Conservation (phyloP, 78 protist genomes). For the Cyanophora paradoxa region DNA sequence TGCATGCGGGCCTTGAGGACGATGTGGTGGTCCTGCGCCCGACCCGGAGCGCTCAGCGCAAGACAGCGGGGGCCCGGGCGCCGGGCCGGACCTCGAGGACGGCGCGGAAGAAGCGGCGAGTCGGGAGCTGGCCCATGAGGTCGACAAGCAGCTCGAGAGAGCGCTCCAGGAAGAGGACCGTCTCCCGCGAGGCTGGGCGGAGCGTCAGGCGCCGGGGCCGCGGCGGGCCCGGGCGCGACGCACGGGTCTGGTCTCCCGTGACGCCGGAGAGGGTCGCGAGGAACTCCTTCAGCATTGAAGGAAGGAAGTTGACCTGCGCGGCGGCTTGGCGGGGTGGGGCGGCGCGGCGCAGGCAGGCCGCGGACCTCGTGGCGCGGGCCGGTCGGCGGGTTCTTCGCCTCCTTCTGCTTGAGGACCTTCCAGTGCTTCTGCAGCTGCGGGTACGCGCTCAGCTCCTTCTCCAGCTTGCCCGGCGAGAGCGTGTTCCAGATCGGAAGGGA, state of each 20-base stretch:
- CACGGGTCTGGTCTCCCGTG: neutral
- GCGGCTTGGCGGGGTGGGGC: no score
- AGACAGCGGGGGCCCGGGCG: neutral
- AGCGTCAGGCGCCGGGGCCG: no score
- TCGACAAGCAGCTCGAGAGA: constrained; percentile 58
- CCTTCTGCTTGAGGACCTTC: constrained; percentile 8
- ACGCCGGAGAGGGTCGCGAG: neutral
- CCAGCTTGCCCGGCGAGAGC: neutral
- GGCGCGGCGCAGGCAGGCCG: no score
- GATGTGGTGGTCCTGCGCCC: no score
- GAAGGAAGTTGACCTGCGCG: constrained; percentile 14
- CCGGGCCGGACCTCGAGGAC: neutral
- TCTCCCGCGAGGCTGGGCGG: no score
- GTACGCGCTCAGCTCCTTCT: neutral
- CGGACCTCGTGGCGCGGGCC: no score
- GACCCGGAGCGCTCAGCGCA: no score
- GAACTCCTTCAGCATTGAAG: constrained; percentile 8
- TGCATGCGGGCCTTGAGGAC: no score
- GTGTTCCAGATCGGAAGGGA: constrained; percentile 21
- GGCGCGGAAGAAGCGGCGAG: constrained; percentile 73
- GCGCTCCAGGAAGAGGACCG: constrained; percentile 20
- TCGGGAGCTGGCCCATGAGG: constrained; percentile 74
- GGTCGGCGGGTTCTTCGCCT: neutral
- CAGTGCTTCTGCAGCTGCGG: constrained; percentile 29
- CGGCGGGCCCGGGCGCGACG: neutral